These are phyloP conservation scores for Neofusicoccum cordaticola DNA, from an alignment of 2,329 filamentous ascomycete genomes.

Conservation along the genomic window DNA sequence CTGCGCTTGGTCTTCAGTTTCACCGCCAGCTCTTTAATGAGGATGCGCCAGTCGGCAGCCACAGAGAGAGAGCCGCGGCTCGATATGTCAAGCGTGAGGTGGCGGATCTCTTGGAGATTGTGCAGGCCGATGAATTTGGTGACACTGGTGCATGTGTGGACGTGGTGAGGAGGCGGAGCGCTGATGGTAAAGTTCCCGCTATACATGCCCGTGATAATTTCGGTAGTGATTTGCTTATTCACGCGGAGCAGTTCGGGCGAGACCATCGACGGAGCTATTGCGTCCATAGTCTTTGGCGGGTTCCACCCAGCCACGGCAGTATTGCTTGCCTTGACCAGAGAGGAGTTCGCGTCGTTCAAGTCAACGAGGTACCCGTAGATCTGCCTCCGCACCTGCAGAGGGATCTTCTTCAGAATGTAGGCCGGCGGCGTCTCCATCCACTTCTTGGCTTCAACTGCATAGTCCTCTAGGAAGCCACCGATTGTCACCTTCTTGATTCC, in stretches of 20 bases:
- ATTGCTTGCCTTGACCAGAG: neutral
- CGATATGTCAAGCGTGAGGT: conserved; percentile 5
- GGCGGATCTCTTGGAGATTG: neutral
- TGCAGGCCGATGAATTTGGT: neutral
- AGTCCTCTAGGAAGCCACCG: conserved; percentile 6
- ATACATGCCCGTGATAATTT: neutral
- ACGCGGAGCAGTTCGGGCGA: neutral
- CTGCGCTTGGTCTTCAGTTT: neutral
- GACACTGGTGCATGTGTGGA: conserved; percentile 2
- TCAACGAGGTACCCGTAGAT: conserved; percentile 9
- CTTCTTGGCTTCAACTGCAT: neutral
- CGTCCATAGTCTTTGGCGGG: conserved; percentile 2
- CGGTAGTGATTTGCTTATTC: neutral
- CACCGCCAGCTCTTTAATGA: neutral
- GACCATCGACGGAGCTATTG: conserved; percentile 1
- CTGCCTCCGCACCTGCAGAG: neutral
- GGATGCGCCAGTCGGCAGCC: neutral
- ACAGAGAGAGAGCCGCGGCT: neutral
- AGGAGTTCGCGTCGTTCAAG: conserved; percentile 7
- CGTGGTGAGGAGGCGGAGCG: conserved; percentile 7
- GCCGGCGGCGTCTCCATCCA: conserved; percentile 10
- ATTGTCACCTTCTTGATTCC: conserved; percentile 15
- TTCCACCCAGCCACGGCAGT: neutral
- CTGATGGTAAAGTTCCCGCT: neutral
- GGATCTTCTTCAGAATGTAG: conserved; percentile 8